phyloP scores from a whole-genome alignment of 306 rosid species.

The Aeschynomene evenia region DNA sequence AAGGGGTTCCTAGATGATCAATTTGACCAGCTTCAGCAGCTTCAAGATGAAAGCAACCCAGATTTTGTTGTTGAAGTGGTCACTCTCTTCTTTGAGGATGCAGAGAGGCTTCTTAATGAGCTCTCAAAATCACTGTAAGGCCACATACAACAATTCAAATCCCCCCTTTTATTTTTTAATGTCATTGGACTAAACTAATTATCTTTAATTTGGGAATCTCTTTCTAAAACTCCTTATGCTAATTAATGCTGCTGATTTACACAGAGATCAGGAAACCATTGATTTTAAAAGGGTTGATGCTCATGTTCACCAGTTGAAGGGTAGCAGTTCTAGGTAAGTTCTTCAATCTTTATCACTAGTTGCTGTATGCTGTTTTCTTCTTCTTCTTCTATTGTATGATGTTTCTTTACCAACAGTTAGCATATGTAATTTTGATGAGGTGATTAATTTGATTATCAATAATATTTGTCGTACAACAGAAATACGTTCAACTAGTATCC shows the following conservation, averaged over 20 bases:
- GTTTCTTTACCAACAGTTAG: background rate
- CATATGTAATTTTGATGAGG: slow-evolving; percentile 24
- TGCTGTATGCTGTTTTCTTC: no score
- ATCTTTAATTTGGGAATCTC: background rate
- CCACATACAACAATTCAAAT: background rate
- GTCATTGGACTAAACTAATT: background rate
- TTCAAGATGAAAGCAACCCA: slow-evolving; percentile 89
- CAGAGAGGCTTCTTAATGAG: slow-evolving; percentile 67
- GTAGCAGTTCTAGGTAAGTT: slow-evolving; percentile 92
- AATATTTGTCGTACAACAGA: no score
- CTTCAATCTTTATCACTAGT: background rate
- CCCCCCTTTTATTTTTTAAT: background rate
- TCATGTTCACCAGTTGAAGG: slow-evolving; percentile 82
- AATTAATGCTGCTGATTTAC: background rate
- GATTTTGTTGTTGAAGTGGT: slow-evolving; percentile 80
- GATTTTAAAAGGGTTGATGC: slow-evolving; percentile 70
- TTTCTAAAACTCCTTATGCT: background rate
- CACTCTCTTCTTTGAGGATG: slow-evolving; percentile 71
- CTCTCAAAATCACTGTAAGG: slow-evolving; percentile 58
- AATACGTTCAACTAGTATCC: no score
- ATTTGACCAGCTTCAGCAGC: slow-evolving; percentile 57
- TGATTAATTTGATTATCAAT: no score
- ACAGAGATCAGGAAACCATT: slow-evolving; percentile 53
- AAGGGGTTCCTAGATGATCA: slow-evolving; percentile 83
- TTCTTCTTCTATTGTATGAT: background rate